A percentile compares a stretch with the other conserved stretches of the same genome.
Conservation (phyloP, 179 eudicot species). For the Camellia oleifera region DNA sequence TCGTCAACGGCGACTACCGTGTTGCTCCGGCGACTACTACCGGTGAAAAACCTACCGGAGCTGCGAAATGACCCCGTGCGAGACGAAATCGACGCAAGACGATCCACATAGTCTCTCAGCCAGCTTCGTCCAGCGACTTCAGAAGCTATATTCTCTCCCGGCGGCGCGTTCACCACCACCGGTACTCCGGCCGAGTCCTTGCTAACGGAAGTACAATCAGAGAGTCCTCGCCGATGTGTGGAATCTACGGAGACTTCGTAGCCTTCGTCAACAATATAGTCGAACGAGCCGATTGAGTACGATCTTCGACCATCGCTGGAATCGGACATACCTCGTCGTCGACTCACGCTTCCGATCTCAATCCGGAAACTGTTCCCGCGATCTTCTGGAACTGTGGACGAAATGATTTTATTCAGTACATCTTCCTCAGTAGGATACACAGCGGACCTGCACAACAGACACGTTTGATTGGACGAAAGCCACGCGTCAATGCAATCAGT, state of each 20-base stretch:
- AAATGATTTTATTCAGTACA: slow-evolving; percentile 6
- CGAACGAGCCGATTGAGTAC: slow-evolving; percentile 27
- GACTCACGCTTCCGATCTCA: slow-evolving; percentile 18
- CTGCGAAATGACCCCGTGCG: slow-evolving; percentile 51
- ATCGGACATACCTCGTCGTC: not conserved
- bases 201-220: slow-evolving; percentile 31
- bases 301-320: slow-evolving; percentile 13
- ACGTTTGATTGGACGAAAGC: slow-evolving; percentile 55
- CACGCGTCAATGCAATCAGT: slow-evolving; percentile 42
- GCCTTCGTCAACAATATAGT: slow-evolving; percentile 59
- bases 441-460: slow-evolving; percentile 78
- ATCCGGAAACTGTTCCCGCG: slow-evolving; percentile 13
- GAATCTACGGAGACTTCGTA: slow-evolving; percentile 38
- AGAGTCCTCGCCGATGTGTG: slow-evolving; percentile 24
- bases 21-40: slow-evolving; percentile 69
- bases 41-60: slow-evolving; percentile 66
- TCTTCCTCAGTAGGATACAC: slow-evolving; percentile 12
- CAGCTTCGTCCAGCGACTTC: slow-evolving; percentile 62
- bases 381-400: not conserved
- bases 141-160: slow-evolving; percentile 38
- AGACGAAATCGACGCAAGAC: slow-evolving; percentile 41
- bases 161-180: not conserved
- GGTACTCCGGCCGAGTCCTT: slow-evolving; percentile 29
- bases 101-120: slow-evolving; percentile 68
- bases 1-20: slow-evolving; percentile 30